phyloP scores from a whole-genome alignment of 495 filamentous ascomycete genomes.

The Penicillium canariense region DNA sequence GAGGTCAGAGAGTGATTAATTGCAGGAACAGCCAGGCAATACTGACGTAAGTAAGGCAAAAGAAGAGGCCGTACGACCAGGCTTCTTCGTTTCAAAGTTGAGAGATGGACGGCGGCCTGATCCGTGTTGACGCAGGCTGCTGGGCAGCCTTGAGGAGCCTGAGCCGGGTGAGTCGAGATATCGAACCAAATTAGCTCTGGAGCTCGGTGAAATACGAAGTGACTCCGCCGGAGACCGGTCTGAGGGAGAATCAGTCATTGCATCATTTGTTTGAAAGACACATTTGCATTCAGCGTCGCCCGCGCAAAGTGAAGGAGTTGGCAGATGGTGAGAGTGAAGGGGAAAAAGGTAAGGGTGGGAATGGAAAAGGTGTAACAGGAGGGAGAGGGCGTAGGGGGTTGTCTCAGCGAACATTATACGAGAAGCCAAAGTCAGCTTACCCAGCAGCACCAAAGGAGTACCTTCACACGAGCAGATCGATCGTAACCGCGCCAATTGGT shows the following conservation, averaged over 20 bases:
- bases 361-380: background rate
- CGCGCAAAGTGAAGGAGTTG: background rate
- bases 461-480: background rate
- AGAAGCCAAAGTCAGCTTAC: constrained; percentile 1
- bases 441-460: background rate
- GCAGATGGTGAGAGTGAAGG: background rate
- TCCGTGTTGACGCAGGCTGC: background rate
- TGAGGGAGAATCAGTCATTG: constrained; percentile 1
- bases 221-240: background rate
- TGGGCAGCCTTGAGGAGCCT: background rate
- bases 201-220: background rate
- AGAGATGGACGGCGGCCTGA: background rate
- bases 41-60: constrained; percentile 1
- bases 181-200: background rate
- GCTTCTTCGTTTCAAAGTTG: background rate
- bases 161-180: background rate
- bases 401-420: background rate
- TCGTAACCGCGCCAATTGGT: background rate
- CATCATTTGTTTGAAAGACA: background rate
- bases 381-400: background rate
- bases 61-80: background rate
- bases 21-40: background rate
- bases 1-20: background rate
- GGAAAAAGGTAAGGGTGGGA: background rate
- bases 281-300: background rate